Conservation (phyloP, 31 red algal genomes). For the Asparagopsis taxiformis region DNA sequence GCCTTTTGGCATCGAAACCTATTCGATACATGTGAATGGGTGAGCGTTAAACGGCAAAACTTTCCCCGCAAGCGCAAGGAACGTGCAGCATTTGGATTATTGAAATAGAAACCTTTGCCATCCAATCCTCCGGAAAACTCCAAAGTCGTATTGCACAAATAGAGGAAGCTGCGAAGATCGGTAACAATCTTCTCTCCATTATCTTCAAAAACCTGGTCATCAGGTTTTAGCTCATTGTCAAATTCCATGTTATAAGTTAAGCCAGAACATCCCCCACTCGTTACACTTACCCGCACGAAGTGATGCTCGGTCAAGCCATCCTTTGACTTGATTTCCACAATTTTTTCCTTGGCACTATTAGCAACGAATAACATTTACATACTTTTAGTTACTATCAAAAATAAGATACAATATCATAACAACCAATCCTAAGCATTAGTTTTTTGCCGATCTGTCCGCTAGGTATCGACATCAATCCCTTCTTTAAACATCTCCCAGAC, state of each 20-base stretch:
- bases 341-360: no score
- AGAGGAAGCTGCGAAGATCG: neutral
- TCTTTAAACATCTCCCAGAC: no score
- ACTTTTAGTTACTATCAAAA: no score
- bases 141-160: slow-evolving; percentile 1
- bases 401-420: no score
- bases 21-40: no score
- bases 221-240: neutral
- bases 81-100: neutral
- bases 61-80: neutral
- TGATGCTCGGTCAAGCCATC: no score
- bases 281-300: slow-evolving; percentile 8
- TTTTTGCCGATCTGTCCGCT: no score
- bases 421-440: no score
- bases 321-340: no score
- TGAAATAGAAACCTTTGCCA: slow-evolving; percentile 2
- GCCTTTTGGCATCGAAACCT: no score
- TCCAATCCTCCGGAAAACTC: slow-evolving; percentile 1
- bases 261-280: neutral
- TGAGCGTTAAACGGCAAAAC: slow-evolving; percentile 10
- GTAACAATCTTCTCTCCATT: slow-evolving; percentile 5
- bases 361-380: no score
- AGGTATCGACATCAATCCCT: no score
- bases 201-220: slow-evolving; percentile 2
- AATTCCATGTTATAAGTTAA: slow-evolving; percentile 13